Evolutionary conservation across 192 early-diverging fungal genomes (phyloP), one percentile per base, ranked within the genome.

Genomic region (Coemansia sp.): DNA sequence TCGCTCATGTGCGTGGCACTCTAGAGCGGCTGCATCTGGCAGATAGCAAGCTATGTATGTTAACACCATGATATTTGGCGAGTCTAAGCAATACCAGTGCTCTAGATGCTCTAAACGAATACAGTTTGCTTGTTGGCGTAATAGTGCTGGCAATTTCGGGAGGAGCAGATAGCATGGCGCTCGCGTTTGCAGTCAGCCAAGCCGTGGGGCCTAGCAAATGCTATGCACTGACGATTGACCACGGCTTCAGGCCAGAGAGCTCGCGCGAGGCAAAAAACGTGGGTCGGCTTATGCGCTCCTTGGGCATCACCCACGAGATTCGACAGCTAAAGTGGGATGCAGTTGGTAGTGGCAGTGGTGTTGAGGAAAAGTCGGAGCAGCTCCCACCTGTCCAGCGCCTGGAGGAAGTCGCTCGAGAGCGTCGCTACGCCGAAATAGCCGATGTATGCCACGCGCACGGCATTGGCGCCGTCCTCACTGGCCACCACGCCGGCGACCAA

Each of bases 121-220:
- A 8, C 15, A 25, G 1, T 24, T 38, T 43, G 51, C 15, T 8
- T 27, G 20, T 53, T 15, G 22, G 17, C 38, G 17, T 9, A 12
- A 24, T 70, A 62, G 43, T 83, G 71, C 43, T 84, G n/a, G 82
- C 82, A 0, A 67, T 84, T 36, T 84, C 82, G 2, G 82, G 82
- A 35, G 82, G 82, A 2, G 82, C 76, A 6, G 82, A 84, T 59
- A 84, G 82, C 54, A 79, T 84, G 76, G 82, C 82, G 46, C 62
- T 84, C 29, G 76, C 82, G 27, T 84, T 69, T 54, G 19, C 78
- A 12, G 67, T 70, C 62, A 73, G 73, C 14, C 69, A 37, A 0
- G 70, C 73, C 15, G 65, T 49, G 0, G 72, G 70, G 3, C 19
- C 72, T 12, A 22, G 36, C 12, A 71, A 72, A 54, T 79, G 76